Evolutionary conservation across 2,329 filamentous ascomycete genomes (phyloP).

Genomic region (Fusarium sterilihyphosum): DNA sequence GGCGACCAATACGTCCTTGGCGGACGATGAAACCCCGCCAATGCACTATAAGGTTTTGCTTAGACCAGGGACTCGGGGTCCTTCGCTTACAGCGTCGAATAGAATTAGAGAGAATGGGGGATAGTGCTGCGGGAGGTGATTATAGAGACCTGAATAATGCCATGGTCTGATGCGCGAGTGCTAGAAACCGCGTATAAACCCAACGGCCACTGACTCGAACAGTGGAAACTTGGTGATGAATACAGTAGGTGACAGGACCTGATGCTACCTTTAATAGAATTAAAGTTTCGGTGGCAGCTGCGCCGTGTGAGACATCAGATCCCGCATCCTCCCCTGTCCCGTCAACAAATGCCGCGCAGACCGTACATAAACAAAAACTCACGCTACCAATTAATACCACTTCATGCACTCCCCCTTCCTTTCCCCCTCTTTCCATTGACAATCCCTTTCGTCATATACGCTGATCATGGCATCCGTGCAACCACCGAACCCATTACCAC

Average conservation of each 20-base stretch:
- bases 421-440: neutral
- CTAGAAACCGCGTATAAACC: neutral
- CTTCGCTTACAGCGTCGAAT: neutral
- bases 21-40: neutral
- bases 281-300: neutral
- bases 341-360: neutral
- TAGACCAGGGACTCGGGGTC: neutral
- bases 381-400: neutral
- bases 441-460: neutral
- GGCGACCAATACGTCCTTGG: neutral
- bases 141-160: neutral
- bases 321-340: neutral
- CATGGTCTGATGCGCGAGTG: neutral
- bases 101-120: neutral
- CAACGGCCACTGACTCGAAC: neutral
- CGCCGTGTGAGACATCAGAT: neutral
- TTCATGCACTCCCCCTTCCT: neutral
- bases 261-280: neutral
- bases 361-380: neutral
- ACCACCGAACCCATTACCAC: slow-evolving; percentile 46
- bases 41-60: neutral
- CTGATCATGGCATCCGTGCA: slow-evolving; percentile 21
- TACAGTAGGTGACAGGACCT: neutral
- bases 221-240: neutral
- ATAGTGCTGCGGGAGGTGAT: neutral